These are phyloP conservation scores for Rugosomyces carneus DNA, from an alignment of 1,284 basidiomycete genomes.

Conservation along the genomic window DNA sequence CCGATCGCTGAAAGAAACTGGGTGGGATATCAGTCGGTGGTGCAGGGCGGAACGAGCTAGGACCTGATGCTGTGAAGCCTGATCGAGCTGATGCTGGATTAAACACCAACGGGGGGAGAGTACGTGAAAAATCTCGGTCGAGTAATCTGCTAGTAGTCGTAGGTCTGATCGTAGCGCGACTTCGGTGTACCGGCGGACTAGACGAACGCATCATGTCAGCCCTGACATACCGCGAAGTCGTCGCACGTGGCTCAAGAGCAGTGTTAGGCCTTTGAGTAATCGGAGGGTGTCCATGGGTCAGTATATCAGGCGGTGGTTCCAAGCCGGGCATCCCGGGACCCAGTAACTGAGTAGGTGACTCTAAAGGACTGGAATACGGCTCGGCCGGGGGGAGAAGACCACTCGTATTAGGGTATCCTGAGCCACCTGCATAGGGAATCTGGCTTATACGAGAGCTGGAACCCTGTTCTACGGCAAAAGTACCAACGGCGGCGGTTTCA, in stretches of 20 bases:
- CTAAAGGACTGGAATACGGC: constrained; percentile 19
- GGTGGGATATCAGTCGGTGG: constrained; percentile 1
- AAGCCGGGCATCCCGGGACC: constrained; percentile 58
- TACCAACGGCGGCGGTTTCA: constrained; percentile 24
- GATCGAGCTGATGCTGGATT: constrained; percentile 14
- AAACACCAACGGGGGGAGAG: constrained; percentile 35
- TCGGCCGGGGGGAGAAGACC: constrained; percentile 21
- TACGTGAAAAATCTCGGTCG: constrained; percentile 33
- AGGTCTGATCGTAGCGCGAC: constrained; percentile 8
- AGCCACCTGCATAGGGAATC: constrained; percentile 5
- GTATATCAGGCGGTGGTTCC: constrained; percentile 19
- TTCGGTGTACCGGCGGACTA: constrained; percentile 13
- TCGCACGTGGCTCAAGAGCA: constrained; percentile 9
- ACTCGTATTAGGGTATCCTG: constrained; percentile 16
- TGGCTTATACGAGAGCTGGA: constrained; percentile 13
- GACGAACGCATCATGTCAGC: constrained; percentile 11
- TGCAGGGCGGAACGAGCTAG: constrained; percentile 5
- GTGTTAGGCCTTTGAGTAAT: constrained; percentile 11
- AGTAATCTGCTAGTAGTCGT: constrained; percentile 12
- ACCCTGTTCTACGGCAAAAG: constrained; percentile 18
- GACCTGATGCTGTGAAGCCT: constrained; percentile 13
- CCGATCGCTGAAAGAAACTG: constrained; percentile 20
- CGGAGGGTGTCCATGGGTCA: constrained; percentile 16
- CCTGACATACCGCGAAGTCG: constrained; percentile 3
- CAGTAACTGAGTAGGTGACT: constrained; percentile 37